phyloP scores from a whole-genome alignment of 345 rosid species.

The Mangifera indica region DNA sequence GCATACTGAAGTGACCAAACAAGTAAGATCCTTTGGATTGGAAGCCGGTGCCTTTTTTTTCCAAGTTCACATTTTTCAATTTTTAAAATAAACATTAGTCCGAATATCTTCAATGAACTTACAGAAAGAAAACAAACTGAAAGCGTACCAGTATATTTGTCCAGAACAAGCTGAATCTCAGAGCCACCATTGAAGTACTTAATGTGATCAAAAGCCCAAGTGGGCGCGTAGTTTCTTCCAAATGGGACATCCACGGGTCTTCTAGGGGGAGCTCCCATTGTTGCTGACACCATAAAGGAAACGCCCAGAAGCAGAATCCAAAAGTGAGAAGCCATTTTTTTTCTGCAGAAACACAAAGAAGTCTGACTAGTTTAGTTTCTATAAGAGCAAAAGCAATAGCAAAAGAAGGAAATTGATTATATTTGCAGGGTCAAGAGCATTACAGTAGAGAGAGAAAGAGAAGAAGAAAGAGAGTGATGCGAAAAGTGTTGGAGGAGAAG shows the following conservation, averaged over 20 bases:
- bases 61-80: not conserved
- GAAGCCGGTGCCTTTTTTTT: conserved; percentile 80
- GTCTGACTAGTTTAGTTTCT: not conserved
- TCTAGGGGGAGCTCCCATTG: conserved; percentile 56
- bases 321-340: conserved; percentile 30
- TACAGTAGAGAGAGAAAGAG: not conserved
- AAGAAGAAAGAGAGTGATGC: not conserved
- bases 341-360: conserved; percentile 4
- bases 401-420: not conserved
- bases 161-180: conserved; percentile 64
- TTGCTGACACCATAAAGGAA: conserved; percentile 42
- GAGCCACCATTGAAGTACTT: conserved; percentile 73
- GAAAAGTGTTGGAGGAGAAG: not conserved
- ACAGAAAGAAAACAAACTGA: not conserved
- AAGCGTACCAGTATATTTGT: conserved; percentile 68
- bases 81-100: not conserved
- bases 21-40: conserved; percentile 80
- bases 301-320: conserved; percentile 33
- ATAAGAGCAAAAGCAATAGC: not conserved
- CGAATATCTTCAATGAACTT: not conserved
- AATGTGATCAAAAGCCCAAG: conserved; percentile 95
- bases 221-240: conserved; percentile 71
- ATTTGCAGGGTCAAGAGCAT: not conserved
- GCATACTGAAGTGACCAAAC: conserved; percentile 86
- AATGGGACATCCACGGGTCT: conserved; percentile 64